Evolutionary conservation across 2,329 filamentous ascomycete genomes (phyloP).

Genomic region (Periconia sp.): DNA sequence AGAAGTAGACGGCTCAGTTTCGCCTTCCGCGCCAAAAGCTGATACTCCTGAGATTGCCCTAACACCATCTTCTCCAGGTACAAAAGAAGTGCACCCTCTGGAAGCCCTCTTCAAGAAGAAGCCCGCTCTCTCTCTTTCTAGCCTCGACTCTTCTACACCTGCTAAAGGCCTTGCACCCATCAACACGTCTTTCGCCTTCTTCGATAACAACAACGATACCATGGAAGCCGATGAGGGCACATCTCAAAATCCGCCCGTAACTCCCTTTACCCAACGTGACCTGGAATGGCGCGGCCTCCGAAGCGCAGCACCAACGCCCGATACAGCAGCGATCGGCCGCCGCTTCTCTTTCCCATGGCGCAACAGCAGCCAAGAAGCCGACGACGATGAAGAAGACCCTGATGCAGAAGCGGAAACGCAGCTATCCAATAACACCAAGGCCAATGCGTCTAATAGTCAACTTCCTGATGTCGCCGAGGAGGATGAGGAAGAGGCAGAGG

Average conservation of each 20-base stretch:
- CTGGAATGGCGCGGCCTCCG: constrained; percentile 75
- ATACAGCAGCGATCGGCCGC: constrained; percentile 79
- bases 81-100: constrained; percentile 73
- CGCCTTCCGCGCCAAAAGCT: constrained; percentile 20
- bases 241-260: constrained; percentile 64
- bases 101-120: constrained; percentile 90
- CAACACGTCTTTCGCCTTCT: constrained; percentile 79
- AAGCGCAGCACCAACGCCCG: constrained; percentile 92
- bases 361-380: constrained; percentile 49
- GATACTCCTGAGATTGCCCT: constrained; percentile 19
- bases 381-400: constrained; percentile 51
- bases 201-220: constrained; percentile 58
- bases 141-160: constrained; percentile 44
- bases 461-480: constrained; percentile 33
- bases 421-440: constrained; percentile 38
- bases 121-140: constrained; percentile 26
- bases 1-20: constrained; percentile 21
- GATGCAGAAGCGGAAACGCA: constrained; percentile 29
- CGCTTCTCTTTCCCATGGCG: constrained; percentile 61
- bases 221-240: constrained; percentile 47
- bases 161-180: constrained; percentile 48
- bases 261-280: constrained; percentile 82
- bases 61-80: constrained; percentile 22
- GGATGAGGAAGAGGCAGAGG: constrained; percentile 31
- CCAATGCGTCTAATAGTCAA: constrained; percentile 25